Conservation (phyloP, 2,329 filamentous ascomycete genomes). For the Calonectria leucothoes region DNA sequence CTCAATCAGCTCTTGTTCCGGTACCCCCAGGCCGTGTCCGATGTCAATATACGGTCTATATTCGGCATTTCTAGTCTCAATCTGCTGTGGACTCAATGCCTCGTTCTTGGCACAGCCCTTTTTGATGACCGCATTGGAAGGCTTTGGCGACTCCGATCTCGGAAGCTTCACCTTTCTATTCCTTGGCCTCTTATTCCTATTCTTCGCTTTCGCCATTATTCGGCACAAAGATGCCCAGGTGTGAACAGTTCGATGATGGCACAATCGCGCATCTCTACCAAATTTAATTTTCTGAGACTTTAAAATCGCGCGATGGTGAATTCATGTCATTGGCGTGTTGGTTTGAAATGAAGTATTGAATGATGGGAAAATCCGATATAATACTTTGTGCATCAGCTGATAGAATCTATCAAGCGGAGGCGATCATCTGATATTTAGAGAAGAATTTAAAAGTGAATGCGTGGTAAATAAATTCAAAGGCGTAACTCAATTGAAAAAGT, state of each 20-base stretch:
- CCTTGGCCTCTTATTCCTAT: not conserved
- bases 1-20: not conserved
- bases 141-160: too few species aligned
- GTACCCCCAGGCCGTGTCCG: not conserved
- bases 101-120: not conserved
- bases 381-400: not conserved
- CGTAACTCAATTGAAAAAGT: not conserved
- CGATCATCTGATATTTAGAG: not conserved
- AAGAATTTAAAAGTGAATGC: not conserved
- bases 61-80: not conserved
- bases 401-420: not conserved
- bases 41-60: not conserved
- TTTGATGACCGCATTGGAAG: accelerated
- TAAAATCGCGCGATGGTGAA: not conserved
- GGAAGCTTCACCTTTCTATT: too few species aligned
- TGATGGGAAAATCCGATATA: not conserved
- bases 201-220: not conserved
- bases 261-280: not conserved
- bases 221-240: not conserved
- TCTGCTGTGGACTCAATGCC: not conserved
- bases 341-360: not conserved
- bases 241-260: accelerated
- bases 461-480: not conserved
- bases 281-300: not conserved
- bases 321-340: not conserved